Evolutionary conservation across 257 asterid species (phyloP), one percentile per base, ranked within the genome.

Genomic region (Solanum etuberosum): DNA sequence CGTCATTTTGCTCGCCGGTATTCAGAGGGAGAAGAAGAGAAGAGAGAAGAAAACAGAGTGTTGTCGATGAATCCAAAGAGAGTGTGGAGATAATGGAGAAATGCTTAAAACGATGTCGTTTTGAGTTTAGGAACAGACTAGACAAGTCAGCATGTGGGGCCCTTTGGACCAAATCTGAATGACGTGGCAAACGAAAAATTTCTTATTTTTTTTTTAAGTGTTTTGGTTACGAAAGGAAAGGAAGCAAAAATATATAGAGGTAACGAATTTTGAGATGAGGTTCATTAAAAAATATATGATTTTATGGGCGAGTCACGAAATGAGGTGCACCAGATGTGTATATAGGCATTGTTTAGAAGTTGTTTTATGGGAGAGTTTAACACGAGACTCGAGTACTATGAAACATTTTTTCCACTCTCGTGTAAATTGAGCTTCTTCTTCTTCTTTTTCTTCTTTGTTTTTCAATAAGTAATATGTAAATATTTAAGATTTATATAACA

Each of bases 61-160:
- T 67, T 67, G 90, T 92, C 96, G 97, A 92, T 93, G 96, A 91
- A 86, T 91, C 91, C 95, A 74, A 92, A 67, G 94, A 77, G 87
- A 78, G 73, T 83, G 86, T 68, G 89, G 86, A 82, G 31, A 71
- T 70, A 87, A 42, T 32, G 6, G 80, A 0, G 35, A 48, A 81
- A 38, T 48, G 21, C 4, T 25, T 1, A 1, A 1, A 72, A 93
- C 97, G 94, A 8, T 78, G 94, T 6, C 94, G 94, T 92, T 85
- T 3, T 5, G 7, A 25, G 25, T 42, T 42, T 77, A 4, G 21
- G 63, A 77, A 77, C 5, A 7, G 2, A 13, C 27, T 86, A 68
- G 86, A 87, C 90, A 84, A 67, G 74, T 90, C 80, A 51, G 87
- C 7, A 8, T 29, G 91, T 90, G 88, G 91, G 90, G 3, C 42